Evolutionary conservation across 106 monocot species (phyloP).

Genomic region (Ottelia alismoides): DNA sequence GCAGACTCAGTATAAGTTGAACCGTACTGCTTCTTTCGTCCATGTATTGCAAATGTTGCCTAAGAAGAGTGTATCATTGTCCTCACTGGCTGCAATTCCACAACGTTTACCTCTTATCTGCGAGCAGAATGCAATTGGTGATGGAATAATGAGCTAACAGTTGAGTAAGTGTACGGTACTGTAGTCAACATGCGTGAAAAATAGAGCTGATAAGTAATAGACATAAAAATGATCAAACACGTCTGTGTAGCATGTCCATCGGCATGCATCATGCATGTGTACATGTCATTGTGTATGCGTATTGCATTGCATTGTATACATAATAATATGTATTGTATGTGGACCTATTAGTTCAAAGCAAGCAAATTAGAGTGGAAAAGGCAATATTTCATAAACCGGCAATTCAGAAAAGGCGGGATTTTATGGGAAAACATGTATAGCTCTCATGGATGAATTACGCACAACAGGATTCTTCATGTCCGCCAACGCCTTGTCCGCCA

Average conservation of each 20-base stretch:
- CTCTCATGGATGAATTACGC: conserved; percentile 5
- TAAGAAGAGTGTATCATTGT: conserved; percentile 6
- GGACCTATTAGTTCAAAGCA: too few species aligned
- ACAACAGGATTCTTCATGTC: conserved; percentile 52
- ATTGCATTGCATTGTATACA: too few species aligned
- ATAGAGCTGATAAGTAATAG: background rate
- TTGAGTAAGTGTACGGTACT: background rate
- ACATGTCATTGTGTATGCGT: background rate
- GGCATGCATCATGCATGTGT: background rate
- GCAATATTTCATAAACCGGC: background rate
- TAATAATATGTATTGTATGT: too few species aligned
- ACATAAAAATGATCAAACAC: background rate
- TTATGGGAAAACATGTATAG: background rate
- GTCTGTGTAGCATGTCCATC: background rate
- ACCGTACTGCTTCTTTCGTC: conserved; percentile 9
- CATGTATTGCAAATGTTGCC: conserved; percentile 9
- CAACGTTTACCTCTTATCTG: conserved; percentile 5
- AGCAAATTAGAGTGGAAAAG: background rate
- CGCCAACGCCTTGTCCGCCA: conserved; percentile 17
- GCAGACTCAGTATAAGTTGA: background rate
- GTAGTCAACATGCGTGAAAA: too few species aligned
- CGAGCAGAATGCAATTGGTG: background rate
- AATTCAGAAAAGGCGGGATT: background rate
- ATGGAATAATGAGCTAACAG: background rate
- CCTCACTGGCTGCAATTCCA: conserved; percentile 6